Conservation (phyloP, 768 basidiomycete genomes). For the Asterophora parasitica region DNA sequence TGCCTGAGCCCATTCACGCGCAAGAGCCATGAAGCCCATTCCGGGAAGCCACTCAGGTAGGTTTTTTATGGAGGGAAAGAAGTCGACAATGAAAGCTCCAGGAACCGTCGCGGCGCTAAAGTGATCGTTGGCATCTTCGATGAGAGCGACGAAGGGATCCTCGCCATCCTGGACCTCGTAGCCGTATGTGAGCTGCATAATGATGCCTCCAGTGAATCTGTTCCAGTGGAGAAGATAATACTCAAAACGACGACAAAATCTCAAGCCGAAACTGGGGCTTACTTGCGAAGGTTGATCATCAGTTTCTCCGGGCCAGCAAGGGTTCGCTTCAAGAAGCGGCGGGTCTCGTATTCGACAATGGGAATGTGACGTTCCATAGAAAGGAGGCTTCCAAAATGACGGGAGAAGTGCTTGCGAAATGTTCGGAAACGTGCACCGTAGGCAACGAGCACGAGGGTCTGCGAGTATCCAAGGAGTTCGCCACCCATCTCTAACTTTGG, state of each 20-base stretch:
- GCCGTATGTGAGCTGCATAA: slow-evolving; percentile 51
- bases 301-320: slow-evolving; percentile 27
- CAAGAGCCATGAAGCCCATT: slow-evolving; percentile 45
- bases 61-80: slow-evolving; percentile 36
- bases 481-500: slow-evolving; percentile 48
- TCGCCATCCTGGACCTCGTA: slow-evolving; percentile 48
- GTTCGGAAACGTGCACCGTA: slow-evolving; percentile 40
- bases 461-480: slow-evolving; percentile 43
- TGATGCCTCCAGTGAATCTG: slow-evolving; percentile 49
- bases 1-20: slow-evolving; percentile 34
- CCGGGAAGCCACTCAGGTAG: slow-evolving; percentile 59
- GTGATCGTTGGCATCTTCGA: slow-evolving; percentile 46
- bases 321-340: slow-evolving; percentile 32
- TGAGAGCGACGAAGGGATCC: slow-evolving; percentile 48
- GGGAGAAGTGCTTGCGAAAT: slow-evolving; percentile 41
- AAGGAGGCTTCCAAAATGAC: slow-evolving; percentile 32
- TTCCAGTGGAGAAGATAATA: neutral
- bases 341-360: slow-evolving; percentile 30
- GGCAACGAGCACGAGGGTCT: slow-evolving; percentile 40
- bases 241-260: too few relatives aligned
- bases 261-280: slow-evolving; percentile 3
- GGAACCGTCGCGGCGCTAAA: slow-evolving; percentile 46
- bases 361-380: slow-evolving; percentile 27
- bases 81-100: slow-evolving; percentile 42
- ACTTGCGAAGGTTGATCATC: slow-evolving; percentile 39